These are phyloP conservation scores for Pythium pyrilobum DNA, from an alignment of 352 stramenopile species.

Conservation along the genomic window DNA sequence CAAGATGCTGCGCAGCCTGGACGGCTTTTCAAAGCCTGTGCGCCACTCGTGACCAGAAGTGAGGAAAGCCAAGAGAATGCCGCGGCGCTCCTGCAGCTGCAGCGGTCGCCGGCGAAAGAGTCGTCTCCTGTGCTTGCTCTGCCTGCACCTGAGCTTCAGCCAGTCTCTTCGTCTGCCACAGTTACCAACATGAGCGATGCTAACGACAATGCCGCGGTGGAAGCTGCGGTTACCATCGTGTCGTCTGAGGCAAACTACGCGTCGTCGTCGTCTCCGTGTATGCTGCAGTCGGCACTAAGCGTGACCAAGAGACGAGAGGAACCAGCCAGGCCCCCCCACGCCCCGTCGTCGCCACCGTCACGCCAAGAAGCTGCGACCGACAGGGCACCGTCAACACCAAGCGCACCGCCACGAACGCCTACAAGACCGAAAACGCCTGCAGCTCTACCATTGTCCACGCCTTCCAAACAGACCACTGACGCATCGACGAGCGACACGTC, in stretches of 20 bases:
- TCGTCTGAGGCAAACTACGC: too few relatives aligned
- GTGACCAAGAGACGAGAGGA: too few relatives aligned
- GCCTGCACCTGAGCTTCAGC: neutral
- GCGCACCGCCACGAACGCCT: neutral
- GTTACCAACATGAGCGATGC: too few relatives aligned
- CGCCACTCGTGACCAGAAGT: slow-evolving; percentile 2
- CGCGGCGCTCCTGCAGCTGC: slow-evolving; percentile 10
- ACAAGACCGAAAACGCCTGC: neutral
- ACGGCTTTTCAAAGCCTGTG: slow-evolving; percentile 3
- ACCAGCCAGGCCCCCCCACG: too few relatives aligned
- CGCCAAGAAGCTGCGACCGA: too few relatives aligned
- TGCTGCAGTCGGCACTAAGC: too few relatives aligned
- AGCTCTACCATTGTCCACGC: neutral
- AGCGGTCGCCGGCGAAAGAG: slow-evolving; percentile 7
- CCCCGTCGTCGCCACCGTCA: too few relatives aligned
- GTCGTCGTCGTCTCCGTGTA: too few relatives aligned
- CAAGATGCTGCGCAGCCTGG: neutral
- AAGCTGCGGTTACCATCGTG: too few relatives aligned
- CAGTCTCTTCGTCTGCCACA: too few relatives aligned
- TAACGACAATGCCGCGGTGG: too few relatives aligned
- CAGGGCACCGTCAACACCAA: too few relatives aligned
- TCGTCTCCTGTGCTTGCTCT: neutral
- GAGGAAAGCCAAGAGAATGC: slow-evolving; percentile 19
- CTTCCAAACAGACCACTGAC: neutral
- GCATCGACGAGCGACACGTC: neutral